Percentiles rank a stretch among this genome's conserved stretches.
These are phyloP conservation scores for Suillus plorans DNA, from an alignment of 768 basidiomycete genomes.

Conservation along the genomic window DNA sequence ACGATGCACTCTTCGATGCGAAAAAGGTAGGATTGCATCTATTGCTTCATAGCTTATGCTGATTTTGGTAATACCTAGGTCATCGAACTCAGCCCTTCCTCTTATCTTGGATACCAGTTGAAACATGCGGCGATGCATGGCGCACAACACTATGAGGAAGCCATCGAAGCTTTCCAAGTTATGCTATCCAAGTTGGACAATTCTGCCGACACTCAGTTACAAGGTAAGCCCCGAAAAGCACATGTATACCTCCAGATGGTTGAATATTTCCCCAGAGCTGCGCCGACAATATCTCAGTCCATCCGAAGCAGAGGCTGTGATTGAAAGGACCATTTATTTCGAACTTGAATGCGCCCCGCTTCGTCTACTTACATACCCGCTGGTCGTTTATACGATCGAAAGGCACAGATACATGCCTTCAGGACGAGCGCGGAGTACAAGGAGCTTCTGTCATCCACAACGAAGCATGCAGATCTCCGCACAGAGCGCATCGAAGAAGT, in stretches of 20 bases:
- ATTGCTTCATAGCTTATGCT: background rate
- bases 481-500: background rate
- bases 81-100: background rate
- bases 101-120: background rate
- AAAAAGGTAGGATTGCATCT: background rate
- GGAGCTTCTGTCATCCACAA: background rate
- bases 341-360: background rate
- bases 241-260: background rate
- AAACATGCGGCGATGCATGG: background rate
- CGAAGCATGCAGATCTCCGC: background rate
- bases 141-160: background rate
- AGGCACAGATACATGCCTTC: background rate
- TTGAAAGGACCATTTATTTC: background rate
- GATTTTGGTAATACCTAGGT: background rate
- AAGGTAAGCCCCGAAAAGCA: background rate
- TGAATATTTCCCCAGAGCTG: background rate
- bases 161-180: background rate
- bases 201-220: background rate
- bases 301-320: background rate
- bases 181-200: background rate
- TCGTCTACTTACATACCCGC: background rate
- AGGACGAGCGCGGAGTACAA: background rate
- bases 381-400: background rate
- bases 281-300: background rate
- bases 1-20: background rate